Conservation (phyloP, 106 monocot species). For the Apostasia shenzhenica region DNA sequence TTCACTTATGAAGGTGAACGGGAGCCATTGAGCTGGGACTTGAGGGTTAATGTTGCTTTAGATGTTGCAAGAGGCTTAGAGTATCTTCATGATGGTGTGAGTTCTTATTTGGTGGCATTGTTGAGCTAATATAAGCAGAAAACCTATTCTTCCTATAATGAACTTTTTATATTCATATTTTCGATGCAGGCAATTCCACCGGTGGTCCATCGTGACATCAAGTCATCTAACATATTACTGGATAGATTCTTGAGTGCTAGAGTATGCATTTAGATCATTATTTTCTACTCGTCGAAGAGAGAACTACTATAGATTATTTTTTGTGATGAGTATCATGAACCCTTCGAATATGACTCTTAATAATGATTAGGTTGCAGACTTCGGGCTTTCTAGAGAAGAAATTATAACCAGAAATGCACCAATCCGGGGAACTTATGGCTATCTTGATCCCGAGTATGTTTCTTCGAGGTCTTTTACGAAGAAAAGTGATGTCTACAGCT, state of each 20-base stretch:
- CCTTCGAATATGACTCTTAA: too few species aligned
- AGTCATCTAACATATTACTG: constrained; percentile 88
- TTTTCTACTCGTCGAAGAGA: neutral
- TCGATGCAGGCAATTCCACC: constrained; percentile 78
- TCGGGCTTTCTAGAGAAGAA: constrained; percentile 94
- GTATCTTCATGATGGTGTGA: constrained; percentile 97
- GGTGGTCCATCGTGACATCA: constrained; percentile 92
- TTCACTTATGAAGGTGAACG: constrained; percentile 33
- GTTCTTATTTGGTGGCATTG: constrained; percentile 1
- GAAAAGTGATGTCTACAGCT: constrained; percentile 98
- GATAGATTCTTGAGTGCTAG: constrained; percentile 81
- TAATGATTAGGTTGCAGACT: constrained; percentile 70
- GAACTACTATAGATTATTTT: too few species aligned
- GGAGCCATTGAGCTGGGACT: constrained; percentile 58
- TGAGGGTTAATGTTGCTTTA: constrained; percentile 69
- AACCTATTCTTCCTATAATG: neutral
- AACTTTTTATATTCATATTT: constrained; percentile 7
- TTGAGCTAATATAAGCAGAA: neutral
- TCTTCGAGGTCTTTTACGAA: constrained; percentile 79
- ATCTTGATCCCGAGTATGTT: constrained; percentile 94
- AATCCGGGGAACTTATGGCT: constrained; percentile 84
- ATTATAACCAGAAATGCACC: constrained; percentile 43
- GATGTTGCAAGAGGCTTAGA: constrained; percentile 98
- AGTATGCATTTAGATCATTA: constrained; percentile 31
- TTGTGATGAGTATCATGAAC: too few species aligned